Evolutionary conservation across 2,329 filamentous ascomycete species (phyloP), one percentile per base, ranked within the genome.

Genomic region (Fusarium burgessii): DNA sequence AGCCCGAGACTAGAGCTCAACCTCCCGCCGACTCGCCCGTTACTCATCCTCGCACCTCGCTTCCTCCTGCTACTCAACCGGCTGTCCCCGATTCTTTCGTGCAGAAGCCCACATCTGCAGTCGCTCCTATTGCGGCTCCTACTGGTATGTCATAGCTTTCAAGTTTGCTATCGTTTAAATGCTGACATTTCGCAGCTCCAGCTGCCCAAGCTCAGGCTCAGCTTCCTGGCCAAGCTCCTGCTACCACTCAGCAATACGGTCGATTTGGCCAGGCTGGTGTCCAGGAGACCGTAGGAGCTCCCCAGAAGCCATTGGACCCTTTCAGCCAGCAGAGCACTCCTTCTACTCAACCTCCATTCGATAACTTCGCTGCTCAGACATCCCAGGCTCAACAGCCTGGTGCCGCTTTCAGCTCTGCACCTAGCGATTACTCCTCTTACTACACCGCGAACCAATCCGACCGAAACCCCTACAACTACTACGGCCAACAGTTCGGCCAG

Each of bases 21-120:
- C 94, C 95, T 69, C 95, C 95, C 32, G 93, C 95, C 73, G 95
- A 97, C 79, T 98, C 96, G 20, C 96, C 96, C 38, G 90, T 95
- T 68, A 88, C 93, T 58, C 90, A 93, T 73, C 95, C 96, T 69
- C 90, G 95, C 76, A 92, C 96, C 68, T 93, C 95, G 15, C 87
- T 98, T 29, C 95, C 96, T 72, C 95, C 95, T 40, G 90, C 88
- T 18, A 79, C 84, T 23, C 87, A 90, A 66, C 82, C 87, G 20
- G 82, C 86, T 12, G 83, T 85, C n/a, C 84, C 88, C 17, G 89
- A 91, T 41, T 74, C 85, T 12, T 87, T 89, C 75, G 78, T 86
- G 17, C 88, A 86, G 79, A 88, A 91, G 78, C 84, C 88, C 55
- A 82, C 84, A 23, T 80, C 86, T 58, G 78, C 83, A 58, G 80